Evolutionary conservation across 1,139 yeast species (phyloP).

Genomic region (Blastobotrys buckinghamii): DNA sequence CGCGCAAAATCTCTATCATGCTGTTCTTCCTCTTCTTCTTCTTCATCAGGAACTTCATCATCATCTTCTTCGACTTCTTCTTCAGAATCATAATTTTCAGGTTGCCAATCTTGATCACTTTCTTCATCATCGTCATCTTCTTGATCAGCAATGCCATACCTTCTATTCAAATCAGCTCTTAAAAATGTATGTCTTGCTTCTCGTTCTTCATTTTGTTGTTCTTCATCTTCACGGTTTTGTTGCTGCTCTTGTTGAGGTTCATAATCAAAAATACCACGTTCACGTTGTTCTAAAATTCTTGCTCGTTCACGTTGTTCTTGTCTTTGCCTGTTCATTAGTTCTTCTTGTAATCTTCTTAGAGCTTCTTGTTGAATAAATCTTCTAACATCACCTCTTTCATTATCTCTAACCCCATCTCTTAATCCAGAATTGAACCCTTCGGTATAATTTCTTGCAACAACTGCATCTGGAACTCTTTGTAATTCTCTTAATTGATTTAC

Average conservation of each 20-base stretch:
- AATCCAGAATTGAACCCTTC: background rate
- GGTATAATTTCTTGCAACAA: background rate
- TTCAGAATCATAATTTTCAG: background rate
- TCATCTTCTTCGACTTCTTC: slow-evolving; percentile 5
- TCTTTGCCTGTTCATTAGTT: background rate
- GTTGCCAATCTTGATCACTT: background rate
- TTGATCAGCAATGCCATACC: background rate
- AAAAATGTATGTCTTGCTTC: background rate
- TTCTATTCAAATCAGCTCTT: too few species aligned
- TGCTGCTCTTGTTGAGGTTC: background rate
- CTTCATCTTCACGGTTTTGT: background rate
- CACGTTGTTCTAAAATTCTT: background rate
- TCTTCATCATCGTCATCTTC: background rate
- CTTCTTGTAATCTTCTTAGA: background rate
- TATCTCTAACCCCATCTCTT: slow-evolving; percentile 1
- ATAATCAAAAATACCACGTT: background rate
- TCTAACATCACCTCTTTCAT: background rate
- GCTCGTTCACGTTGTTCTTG: background rate
- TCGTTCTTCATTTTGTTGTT: background rate
- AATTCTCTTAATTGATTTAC: slow-evolving; percentile 15
- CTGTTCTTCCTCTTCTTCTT: slow-evolving; percentile 1
- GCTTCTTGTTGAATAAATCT: slow-evolving; percentile 1
- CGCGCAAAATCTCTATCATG: too few species aligned
- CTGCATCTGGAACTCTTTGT: background rate
- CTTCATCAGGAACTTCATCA: background rate